Base-by-base conservation (phyloP, 345 rosid species). In the Citrus unshiu region DNA sequence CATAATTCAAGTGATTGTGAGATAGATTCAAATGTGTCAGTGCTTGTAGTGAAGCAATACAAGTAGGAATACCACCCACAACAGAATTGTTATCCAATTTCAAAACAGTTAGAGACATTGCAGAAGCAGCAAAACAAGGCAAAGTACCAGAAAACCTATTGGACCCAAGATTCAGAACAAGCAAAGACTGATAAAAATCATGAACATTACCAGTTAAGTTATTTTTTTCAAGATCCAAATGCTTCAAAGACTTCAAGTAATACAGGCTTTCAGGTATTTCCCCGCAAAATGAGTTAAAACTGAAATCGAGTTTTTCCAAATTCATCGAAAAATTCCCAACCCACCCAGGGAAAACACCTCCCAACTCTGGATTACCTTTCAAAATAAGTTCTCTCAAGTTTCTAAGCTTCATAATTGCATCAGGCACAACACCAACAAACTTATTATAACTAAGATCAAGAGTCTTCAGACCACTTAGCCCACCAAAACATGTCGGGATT, bases 1-100 rank as follows among this genome's bases (percentile, higher is more conserved):
- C 92, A 82, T 90, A 88, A 73, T 73, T 84, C 73, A 95, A 82
- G 77, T 68, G 90, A 79, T 95, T 95, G 62, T 69, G 86, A 0
- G 98, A 93, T 22, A 95, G 84, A 85, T 95, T 95, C 40, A 95
- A 72, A 84, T 87, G 92, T 1, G 78, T 83, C 83, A 95, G 75
- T 32, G 82, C 83, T 68, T 82, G 27, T 12, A 93, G 83, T 7
- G 97, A 91, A 67, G 91, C 88, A 57, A 95, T 84, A 83, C 98
- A 95, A 7, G 98, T 91, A 81, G 99, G 98, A 59, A 95, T 86
- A 2, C 99, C 99, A 70, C 99, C 99, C 58, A 87, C 77, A 40
- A 95, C 77, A 74, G 90, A 86, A 82, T 95, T 95, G 39, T 85
- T 81, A 46, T 90, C 94, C 40, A 93, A 86, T 81, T 88, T 88